Percentiles rank a stretch among this genome's conserved stretches.
Evolutionary conservation across 257 asterid genomes (phyloP).

Genomic region (Lantana camara): DNA sequence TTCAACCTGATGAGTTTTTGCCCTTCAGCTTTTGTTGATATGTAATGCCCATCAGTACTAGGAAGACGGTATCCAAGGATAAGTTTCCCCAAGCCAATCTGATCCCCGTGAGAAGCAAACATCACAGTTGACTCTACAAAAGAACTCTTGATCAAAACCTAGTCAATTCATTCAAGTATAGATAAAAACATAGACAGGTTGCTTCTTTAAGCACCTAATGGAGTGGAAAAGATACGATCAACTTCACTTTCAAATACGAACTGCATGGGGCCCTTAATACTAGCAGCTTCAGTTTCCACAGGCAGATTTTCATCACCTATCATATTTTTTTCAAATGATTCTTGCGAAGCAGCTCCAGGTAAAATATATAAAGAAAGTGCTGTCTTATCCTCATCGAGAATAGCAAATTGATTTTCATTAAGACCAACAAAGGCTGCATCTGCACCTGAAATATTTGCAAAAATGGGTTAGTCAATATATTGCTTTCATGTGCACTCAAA

Average conservation of each 20-base stretch:
- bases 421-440: conserved; percentile 94
- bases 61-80: conserved; percentile 83
- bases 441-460: conserved; percentile 60
- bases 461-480: conserved; percentile 26
- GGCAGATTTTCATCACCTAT: conserved; percentile 49
- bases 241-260: conserved; percentile 89
- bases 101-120: conserved; percentile 93
- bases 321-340: conserved; percentile 55
- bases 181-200: conserved; percentile 27
- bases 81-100: conserved; percentile 89
- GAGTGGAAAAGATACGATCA: conserved; percentile 93
- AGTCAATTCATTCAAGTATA: conserved; percentile 26
- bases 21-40: conserved; percentile 95
- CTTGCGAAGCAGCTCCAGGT: conserved; percentile 76
- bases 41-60: conserved; percentile 81
- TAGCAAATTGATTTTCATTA: conserved; percentile 82
- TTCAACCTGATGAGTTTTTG: conserved; percentile 79
- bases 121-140: conserved; percentile 84
- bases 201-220: conserved; percentile 67
- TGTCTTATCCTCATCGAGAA: conserved; percentile 94
- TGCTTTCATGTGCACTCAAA: conserved; percentile 9
- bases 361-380: conserved; percentile 76
- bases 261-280: conserved; percentile 88
- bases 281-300: conserved; percentile 56
- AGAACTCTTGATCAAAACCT: conserved; percentile 36